Evolutionary conservation across 371 early-diverging fungal genomes (phyloP), one percentile per base, ranked within the genome.

Genomic region (Mucor sp.): DNA sequence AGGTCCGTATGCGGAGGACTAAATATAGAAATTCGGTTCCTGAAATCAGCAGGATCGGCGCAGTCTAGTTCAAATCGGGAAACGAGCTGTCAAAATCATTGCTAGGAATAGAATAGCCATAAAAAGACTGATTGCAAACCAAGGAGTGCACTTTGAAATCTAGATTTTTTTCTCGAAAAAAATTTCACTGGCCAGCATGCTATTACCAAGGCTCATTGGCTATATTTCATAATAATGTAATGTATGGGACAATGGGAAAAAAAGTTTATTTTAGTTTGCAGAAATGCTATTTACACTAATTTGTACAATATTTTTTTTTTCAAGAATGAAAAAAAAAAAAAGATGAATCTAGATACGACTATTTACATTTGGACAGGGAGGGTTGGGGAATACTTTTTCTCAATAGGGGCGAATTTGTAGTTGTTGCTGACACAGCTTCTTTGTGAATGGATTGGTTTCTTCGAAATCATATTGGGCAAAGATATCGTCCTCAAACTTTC

Each of bases 391-490:
- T 50, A 50, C 12, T 50, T 6, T 9, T 50, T 23, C 25, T 25
- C 25, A 50, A 23, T 25, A 25, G 12, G 25, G 50, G 0, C 25
- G 50, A 25, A 50, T 9, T 37, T 37, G 23, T 12, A 50, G 21
- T 50, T 50, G 50, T 6, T 50, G 50, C 8, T 50, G 8, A 19
- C 50, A 50, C 50, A 50, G 1, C 55, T 63, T 63, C 33, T 35
- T 63, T 6, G 33, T n/a, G 35, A 35, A 33, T 53, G 21, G 41
- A 17, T 63, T 55, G 4, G 71, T 70, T 56, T 62, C 62, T 27
- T 59, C 70, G 33, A 75, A 69, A 32, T 75, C 76, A 47, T 69
- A 63, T n/a, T 66, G 53, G 53, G 65, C 69, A 50, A 75, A 69
- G 1, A 69, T 44, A 30, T 75, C 75, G 8, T 70, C 65, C 7